These are phyloP conservation scores for Lactifluus volemus DNA, from an alignment of 768 basidiomycete genomes.

Conservation along the genomic window DNA sequence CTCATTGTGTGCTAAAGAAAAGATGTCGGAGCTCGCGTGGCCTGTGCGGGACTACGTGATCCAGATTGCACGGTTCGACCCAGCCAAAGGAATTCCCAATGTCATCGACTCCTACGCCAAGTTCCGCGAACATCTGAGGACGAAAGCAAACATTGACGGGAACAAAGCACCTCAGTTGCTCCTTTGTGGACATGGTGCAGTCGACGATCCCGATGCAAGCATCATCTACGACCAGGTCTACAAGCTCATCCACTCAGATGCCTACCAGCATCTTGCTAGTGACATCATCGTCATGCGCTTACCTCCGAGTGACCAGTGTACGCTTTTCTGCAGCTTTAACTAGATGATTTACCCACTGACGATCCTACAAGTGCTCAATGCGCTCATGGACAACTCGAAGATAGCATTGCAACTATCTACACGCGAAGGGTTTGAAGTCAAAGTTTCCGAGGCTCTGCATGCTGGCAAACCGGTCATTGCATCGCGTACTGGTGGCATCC, in stretches of 20 bases:
- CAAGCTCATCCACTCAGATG: constrained; percentile 37
- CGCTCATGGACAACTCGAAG: constrained; percentile 81
- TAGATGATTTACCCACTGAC: neutral
- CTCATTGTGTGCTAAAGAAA: constrained; percentile 64
- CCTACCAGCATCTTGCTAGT: constrained; percentile 34
- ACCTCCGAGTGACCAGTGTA: constrained; percentile 80
- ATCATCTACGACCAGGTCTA: constrained; percentile 81
- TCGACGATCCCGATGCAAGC: constrained; percentile 92
- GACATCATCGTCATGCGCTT: constrained; percentile 41
- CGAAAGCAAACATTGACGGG: constrained; percentile 33
- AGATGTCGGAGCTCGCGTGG: constrained; percentile 74
- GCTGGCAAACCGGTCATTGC: constrained; percentile 83
- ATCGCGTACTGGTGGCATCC: constrained; percentile 83
- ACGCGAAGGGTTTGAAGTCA: constrained; percentile 96
- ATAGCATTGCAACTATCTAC: constrained; percentile 88
- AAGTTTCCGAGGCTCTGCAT: constrained; percentile 92
- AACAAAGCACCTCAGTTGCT: constrained; percentile 66
- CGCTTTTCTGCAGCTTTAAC: constrained; percentile 23
- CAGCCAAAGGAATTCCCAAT: constrained; percentile 72
- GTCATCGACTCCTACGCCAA: constrained; percentile 83
- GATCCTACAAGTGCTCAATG: constrained; percentile 59
- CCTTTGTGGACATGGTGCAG: constrained; percentile 85
- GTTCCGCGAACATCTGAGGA: constrained; percentile 58
- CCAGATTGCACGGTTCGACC: constrained; percentile 94
- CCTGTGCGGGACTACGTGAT: constrained; percentile 78